Evolutionary conservation across 1,284 basidiomycete genomes (phyloP).

Genomic region (Crepidotus sp.): DNA sequence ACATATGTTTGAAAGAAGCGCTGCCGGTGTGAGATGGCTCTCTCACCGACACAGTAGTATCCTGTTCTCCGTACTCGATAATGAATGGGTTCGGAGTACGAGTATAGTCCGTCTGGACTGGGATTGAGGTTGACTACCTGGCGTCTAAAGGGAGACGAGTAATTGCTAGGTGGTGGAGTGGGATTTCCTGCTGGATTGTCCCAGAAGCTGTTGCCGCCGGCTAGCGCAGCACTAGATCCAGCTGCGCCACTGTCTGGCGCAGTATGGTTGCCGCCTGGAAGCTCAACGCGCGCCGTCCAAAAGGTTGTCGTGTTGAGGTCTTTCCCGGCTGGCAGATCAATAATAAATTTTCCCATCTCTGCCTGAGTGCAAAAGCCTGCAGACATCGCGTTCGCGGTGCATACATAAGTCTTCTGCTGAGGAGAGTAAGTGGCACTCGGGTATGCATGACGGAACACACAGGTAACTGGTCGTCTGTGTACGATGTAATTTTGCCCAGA

Average conservation of each 20-base stretch:
- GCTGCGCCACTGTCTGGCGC: conserved; percentile 3
- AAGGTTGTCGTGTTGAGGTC: conserved; percentile 65
- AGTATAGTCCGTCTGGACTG: conserved; percentile 39
- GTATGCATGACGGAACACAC: conserved; percentile 37
- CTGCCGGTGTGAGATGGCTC: conserved; percentile 1
- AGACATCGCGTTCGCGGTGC: conserved; percentile 68
- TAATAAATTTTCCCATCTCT: conserved; percentile 79
- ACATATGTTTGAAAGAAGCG: conserved; percentile 11
- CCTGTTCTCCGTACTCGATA: conserved; percentile 85
- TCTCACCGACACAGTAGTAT: conserved; percentile 89
- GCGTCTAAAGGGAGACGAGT: conserved; percentile 40
- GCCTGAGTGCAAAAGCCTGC: conserved; percentile 58
- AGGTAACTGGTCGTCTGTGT: conserved; percentile 51
- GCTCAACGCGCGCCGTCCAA: conserved; percentile 64
- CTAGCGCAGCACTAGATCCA: too few relatives aligned
- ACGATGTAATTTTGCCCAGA: conserved; percentile 66
- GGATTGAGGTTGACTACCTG: conserved; percentile 19
- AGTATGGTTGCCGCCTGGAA: conserved; percentile 34
- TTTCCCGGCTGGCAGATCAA: conserved; percentile 56
- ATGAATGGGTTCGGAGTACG: conserved; percentile 56
- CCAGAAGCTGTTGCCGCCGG: conserved; percentile 37
- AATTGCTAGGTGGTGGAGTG: conserved; percentile 36
- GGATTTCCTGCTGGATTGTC: conserved; percentile 54
- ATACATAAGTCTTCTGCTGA: conserved; percentile 85
- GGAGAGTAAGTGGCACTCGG: conserved; percentile 2